phyloP scores from a whole-genome alignment of 805 yeast genomes.

The Candida caryicola region DNA sequence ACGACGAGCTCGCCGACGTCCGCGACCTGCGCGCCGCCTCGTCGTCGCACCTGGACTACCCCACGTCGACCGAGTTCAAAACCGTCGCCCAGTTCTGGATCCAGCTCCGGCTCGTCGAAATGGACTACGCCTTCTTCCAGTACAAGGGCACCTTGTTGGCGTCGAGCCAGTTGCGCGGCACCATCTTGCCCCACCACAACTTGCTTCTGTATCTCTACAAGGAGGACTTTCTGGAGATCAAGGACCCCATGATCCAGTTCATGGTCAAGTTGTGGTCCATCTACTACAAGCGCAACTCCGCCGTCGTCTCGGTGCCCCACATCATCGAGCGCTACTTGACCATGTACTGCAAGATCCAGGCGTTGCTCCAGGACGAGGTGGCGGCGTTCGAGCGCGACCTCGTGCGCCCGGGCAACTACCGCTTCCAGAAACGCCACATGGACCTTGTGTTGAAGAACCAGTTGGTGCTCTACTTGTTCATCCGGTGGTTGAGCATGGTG shows the following conservation, averaged over 20 bases:
- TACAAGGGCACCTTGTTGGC: slow-evolving; percentile 24
- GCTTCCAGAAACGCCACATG: not conserved
- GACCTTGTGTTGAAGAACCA: slow-evolving; percentile 15
- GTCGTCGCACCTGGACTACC: slow-evolving; percentile 1
- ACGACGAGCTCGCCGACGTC: not conserved
- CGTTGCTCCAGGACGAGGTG: slow-evolving; percentile 9
- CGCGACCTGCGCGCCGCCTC: not conserved
- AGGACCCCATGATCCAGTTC: slow-evolving; percentile 9
- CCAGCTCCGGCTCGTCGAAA: slow-evolving; percentile 26
- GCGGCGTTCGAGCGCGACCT: slow-evolving; percentile 1
- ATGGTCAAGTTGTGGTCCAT: slow-evolving; percentile 15
- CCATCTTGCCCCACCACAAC: slow-evolving; percentile 23
- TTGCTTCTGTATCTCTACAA: slow-evolving; percentile 18
- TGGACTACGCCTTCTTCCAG: slow-evolving; percentile 27
- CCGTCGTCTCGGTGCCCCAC: slow-evolving; percentile 7
- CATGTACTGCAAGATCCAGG: slow-evolving; percentile 14
- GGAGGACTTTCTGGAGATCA: slow-evolving; percentile 7
- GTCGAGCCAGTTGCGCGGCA: slow-evolving; percentile 21
- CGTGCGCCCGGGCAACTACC: not conserved
- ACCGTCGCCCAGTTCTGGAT: slow-evolving; percentile 23
- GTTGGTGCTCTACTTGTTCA: slow-evolving; percentile 12
- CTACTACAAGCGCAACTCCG: slow-evolving; percentile 19
- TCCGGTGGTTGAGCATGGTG: slow-evolving; percentile 27
- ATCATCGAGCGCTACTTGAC: slow-evolving; percentile 17
- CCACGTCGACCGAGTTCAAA: slow-evolving; percentile 13